Base-by-base conservation (phyloP, 805 yeast genomes). In the Candida boleticola region DNA sequence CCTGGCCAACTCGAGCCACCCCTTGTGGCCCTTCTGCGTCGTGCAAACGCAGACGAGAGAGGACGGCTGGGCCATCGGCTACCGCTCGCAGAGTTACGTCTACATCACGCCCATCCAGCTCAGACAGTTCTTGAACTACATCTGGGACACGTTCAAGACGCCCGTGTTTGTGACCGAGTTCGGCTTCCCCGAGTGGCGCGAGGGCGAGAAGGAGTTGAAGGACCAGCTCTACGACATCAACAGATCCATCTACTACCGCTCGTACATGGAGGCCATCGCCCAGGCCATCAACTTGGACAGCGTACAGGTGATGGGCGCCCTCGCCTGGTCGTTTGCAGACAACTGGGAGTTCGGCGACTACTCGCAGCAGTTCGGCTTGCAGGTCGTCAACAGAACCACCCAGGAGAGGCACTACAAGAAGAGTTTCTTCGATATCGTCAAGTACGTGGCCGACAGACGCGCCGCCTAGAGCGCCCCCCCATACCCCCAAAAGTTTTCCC, bases 251-350 rank as follows among this genome's bases (percentile, higher is more conserved):
- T 64, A 63, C 49, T 61, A 51, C 43, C 47, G 58, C 39, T 51
- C 55, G 2, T 64, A 55, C 45, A 38, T 63, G 43, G 50, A 58
- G 22, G 53, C 56, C 20, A 48, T 57, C 20, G 44, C 63, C 19
- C 50, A 58, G 22, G 55, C 56, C 20, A 45, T 46, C 25, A 35
- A 57, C 25, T 48, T 49, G 16, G 66, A 61, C 42, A 46, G 48
- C 3, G 62, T 63, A 21, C 46, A 57, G 5, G 50, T 64, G 18
- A 48, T 50, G 18, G 66, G 67, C 9, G 59, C 61, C 11, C 50
- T 60, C 35, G 61, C 63, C 3, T 63, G 69, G 70, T 51, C 63
- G n/a, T 50, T 56, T 39, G 53, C 56, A 25, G 70, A 64, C 44
- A 60, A 63, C 43, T 54, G 61, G 53, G 68, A 64, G 44, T 64